Conservation (phyloP, 371 early-diverging fungal genomes). For the Lichtheimia hyalospora region DNA sequence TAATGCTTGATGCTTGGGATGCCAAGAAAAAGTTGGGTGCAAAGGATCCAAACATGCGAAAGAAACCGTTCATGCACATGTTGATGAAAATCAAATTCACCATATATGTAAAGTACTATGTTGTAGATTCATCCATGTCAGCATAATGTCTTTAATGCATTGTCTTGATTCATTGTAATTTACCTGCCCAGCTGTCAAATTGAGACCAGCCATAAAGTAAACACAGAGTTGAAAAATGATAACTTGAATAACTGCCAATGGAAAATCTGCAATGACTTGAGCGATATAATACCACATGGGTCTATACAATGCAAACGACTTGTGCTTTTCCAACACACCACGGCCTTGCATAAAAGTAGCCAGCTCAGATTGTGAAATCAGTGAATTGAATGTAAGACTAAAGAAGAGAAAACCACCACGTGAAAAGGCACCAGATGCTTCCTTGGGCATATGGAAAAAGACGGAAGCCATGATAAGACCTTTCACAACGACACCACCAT, state of each 20-base stretch:
- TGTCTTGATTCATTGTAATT: too few species aligned
- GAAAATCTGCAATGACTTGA: constrained; percentile 48
- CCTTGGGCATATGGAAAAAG: constrained; percentile 54
- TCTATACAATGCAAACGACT: constrained; percentile 63
- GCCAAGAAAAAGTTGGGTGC: constrained; percentile 47
- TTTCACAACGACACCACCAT: constrained; percentile 53
- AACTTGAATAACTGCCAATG: constrained; percentile 36
- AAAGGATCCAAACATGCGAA: constrained; percentile 51
- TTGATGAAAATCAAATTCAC: constrained; percentile 34
- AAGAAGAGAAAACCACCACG: constrained; percentile 67
- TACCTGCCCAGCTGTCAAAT: constrained; percentile 36
- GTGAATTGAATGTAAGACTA: constrained; percentile 51
- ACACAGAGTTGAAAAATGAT: constrained; percentile 19
- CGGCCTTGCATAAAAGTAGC: constrained; percentile 56
- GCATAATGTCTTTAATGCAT: too few species aligned
- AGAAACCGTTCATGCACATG: constrained; percentile 44
- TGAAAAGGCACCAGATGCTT: constrained; percentile 60
- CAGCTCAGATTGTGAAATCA: constrained; percentile 54
- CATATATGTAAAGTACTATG: constrained; percentile 44
- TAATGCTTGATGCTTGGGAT: constrained; percentile 43
- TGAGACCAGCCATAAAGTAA: constrained; percentile 56
- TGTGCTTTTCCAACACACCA: constrained; percentile 67
- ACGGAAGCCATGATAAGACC: constrained; percentile 66
- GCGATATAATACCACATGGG: constrained; percentile 63
- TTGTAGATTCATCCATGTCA: too few species aligned